These are phyloP conservation scores for Gossypium trilobum DNA, from an alignment of 441 rosid genomes.

Conservation along the genomic window DNA sequence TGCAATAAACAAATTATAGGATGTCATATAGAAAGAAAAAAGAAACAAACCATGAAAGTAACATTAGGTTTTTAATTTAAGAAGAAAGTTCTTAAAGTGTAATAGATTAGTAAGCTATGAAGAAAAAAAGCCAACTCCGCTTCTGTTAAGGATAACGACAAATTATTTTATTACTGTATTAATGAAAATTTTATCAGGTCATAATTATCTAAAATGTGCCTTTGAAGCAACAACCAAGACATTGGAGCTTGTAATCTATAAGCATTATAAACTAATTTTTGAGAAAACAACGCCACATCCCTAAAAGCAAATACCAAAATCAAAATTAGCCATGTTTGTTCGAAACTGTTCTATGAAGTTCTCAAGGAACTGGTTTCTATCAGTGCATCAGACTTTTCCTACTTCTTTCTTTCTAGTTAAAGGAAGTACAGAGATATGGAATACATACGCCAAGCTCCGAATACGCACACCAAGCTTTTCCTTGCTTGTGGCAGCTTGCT, in stretches of 20 bases:
- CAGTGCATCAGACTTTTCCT: background rate
- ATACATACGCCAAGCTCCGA: slow-evolving; percentile 69
- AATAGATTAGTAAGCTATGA: background rate
- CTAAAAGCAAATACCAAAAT: background rate
- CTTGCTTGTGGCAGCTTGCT: slow-evolving; percentile 44
- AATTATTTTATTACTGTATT: background rate
- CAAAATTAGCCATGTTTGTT: background rate
- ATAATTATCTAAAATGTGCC: background rate
- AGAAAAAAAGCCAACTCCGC: background rate
- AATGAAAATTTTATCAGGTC: background rate
- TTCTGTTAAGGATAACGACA: background rate
- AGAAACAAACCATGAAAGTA: background rate
- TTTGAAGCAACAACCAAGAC: background rate
- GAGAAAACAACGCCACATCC: background rate
- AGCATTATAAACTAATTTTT: background rate
- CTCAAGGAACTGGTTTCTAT: slow-evolving; percentile 1
- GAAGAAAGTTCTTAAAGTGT: background rate
- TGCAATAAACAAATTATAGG: background rate
- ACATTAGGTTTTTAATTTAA: background rate
- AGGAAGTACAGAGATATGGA: slow-evolving; percentile 1
- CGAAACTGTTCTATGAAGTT: background rate
- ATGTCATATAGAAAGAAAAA: background rate
- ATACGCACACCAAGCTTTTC: slow-evolving; percentile 76
- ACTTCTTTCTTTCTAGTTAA: background rate
- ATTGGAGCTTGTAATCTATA: background rate